phyloP scores from a whole-genome alignment of 345 rosid species.

The Acer saccharum region DNA sequence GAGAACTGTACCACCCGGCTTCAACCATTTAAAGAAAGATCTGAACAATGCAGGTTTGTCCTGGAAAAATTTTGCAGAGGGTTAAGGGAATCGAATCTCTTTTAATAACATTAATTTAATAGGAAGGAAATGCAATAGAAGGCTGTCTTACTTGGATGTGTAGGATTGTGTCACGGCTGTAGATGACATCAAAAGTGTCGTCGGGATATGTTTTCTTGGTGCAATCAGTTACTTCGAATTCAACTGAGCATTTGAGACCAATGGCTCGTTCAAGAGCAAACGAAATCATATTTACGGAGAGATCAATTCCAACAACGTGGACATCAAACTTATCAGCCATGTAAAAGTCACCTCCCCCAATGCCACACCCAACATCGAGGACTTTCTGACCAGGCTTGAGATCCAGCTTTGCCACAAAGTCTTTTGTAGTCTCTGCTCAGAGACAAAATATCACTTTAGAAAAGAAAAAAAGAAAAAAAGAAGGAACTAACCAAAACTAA shows the following conservation, averaged over 20 bases:
- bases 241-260: constrained; percentile 83
- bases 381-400: constrained; percentile 94
- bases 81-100: background rate
- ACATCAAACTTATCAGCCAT: constrained; percentile 92
- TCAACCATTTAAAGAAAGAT: constrained; percentile 91
- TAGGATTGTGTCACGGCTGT: constrained; percentile 95
- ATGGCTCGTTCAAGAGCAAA: constrained; percentile 94
- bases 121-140: background rate
- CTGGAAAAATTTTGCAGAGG: constrained; percentile 38
- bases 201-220: constrained; percentile 84
- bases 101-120: background rate
- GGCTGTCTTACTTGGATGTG: constrained; percentile 72
- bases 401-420: constrained; percentile 82
- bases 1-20: constrained; percentile 92
- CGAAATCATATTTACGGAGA: constrained; percentile 90
- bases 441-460: constrained; percentile 10
- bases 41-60: constrained; percentile 89
- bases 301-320: constrained; percentile 91
- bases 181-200: constrained; percentile 84
- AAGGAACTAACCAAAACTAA: background rate
- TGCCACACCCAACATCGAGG: constrained; percentile 98
- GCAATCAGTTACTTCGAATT: constrained; percentile 98
- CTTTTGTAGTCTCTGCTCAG: constrained; percentile 89
- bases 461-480: constrained; percentile 14
- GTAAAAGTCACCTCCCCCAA: constrained; percentile 99